These are phyloP conservation scores for Mollisiaceae sp. DNA, from an alignment of 2,329 filamentous ascomycete genomes.

Conservation along the genomic window DNA sequence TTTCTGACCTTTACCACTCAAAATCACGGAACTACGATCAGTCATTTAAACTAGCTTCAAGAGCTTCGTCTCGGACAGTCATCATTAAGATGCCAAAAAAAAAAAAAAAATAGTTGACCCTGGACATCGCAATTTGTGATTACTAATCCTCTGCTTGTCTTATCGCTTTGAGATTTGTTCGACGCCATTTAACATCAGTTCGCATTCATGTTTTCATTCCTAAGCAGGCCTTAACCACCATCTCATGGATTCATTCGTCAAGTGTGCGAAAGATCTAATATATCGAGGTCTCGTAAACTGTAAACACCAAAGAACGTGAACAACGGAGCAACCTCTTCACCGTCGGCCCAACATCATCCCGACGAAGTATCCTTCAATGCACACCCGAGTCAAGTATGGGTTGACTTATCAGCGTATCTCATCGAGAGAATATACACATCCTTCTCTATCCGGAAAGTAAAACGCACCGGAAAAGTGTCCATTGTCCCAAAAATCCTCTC, in stretches of 20 bases:
- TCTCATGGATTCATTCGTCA: neutral
- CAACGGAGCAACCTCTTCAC: neutral
- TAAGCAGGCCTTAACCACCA: neutral
- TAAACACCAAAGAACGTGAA: neutral
- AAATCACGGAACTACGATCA: too few relatives aligned
- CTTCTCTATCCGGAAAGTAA: neutral
- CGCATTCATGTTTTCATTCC: too few relatives aligned
- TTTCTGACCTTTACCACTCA: too few relatives aligned
- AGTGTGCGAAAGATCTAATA: neutral
- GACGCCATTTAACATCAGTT: too few relatives aligned
- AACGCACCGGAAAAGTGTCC: neutral
- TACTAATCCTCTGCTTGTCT: too few relatives aligned
- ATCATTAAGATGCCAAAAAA: too few relatives aligned
- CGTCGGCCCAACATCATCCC: conserved; percentile 2
- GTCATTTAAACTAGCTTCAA: too few relatives aligned
- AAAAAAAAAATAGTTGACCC: too few relatives aligned
- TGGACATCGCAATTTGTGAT: too few relatives aligned
- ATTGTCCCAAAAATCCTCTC: neutral
- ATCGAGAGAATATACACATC: neutral
- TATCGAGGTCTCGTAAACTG: neutral
- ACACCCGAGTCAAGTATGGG: neutral
- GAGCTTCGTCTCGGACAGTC: too few relatives aligned
- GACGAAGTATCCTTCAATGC: neutral
- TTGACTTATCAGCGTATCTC: neutral
- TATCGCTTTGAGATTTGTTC: too few relatives aligned